Conservation (phyloP, 805 yeast genomes). For the Spathaspora sp. region DNA sequence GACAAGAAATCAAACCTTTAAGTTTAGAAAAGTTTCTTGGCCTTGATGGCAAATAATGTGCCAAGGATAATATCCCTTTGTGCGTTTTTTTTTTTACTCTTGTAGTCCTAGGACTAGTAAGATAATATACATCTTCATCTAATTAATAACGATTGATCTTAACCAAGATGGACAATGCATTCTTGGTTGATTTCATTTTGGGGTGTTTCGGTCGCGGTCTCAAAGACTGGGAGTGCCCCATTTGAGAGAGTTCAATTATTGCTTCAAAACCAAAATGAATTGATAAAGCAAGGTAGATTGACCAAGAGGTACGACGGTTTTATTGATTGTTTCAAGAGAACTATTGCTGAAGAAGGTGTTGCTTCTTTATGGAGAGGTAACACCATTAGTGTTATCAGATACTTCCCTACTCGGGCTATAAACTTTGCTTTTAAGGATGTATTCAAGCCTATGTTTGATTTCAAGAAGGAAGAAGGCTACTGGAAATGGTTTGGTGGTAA, state of each 20-base stretch:
- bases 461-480: slow-evolving; percentile 94
- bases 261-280: slow-evolving; percentile 97
- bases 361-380: slow-evolving; percentile 98
- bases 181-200: slow-evolving; percentile 66
- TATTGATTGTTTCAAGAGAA: slow-evolving; percentile 89
- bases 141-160: slow-evolving; percentile 11
- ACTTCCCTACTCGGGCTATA: slow-evolving; percentile 99
- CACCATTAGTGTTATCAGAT: slow-evolving; percentile 98
- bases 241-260: slow-evolving; percentile 95
- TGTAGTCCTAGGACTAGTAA: no score
- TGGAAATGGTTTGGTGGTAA: slow-evolving; percentile 95
- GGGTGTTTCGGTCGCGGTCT: slow-evolving; percentile 99
- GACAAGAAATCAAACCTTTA: neutral
- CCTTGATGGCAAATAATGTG: no score
- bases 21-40: neutral
- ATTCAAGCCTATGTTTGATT: slow-evolving; percentile 92
- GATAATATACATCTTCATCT: neutral
- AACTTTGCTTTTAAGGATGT: slow-evolving; percentile 98
- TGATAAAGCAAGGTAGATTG: slow-evolving; percentile 96
- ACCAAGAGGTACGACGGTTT: slow-evolving; percentile 86
- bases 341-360: slow-evolving; percentile 90
- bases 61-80: neutral
- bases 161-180: slow-evolving; percentile 17
- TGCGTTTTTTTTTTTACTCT: no score
- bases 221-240: slow-evolving; percentile 97